Conservation (phyloP, 768 basidiomycete genomes). For the Amanita phalloides region DNA sequence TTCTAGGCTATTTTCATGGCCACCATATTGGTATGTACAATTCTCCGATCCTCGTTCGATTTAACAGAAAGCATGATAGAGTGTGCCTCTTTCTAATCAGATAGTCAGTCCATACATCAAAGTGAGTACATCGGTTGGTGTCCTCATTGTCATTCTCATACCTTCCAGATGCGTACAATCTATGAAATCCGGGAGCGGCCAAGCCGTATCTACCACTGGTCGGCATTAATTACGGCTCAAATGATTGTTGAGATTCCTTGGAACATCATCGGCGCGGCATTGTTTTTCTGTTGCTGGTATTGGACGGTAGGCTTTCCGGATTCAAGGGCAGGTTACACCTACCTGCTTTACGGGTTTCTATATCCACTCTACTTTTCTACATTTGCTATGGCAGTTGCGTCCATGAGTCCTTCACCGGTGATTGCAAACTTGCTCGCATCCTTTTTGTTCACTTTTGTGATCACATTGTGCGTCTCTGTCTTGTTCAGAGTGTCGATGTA, state of each 20-base stretch:
- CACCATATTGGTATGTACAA: slow-evolving; percentile 29
- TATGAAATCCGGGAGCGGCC: slow-evolving; percentile 63
- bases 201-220: slow-evolving; percentile 58
- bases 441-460: slow-evolving; percentile 49
- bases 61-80: slow-evolving; percentile 10
- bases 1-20: slow-evolving; percentile 46
- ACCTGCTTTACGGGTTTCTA: slow-evolving; percentile 40
- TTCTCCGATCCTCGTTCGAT: background rate
- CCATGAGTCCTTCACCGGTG: slow-evolving; percentile 50
- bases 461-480: slow-evolving; percentile 41
- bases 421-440: slow-evolving; percentile 49
- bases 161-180: slow-evolving; percentile 35
- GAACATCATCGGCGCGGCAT: slow-evolving; percentile 47
- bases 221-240: slow-evolving; percentile 43
- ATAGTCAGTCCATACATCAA: slow-evolving; percentile 53
- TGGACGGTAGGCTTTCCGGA: slow-evolving; percentile 56
- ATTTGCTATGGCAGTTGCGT: slow-evolving; percentile 47
- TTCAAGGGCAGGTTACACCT: slow-evolving; percentile 47
- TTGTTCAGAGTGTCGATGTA: background rate
- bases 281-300: slow-evolving; percentile 67
- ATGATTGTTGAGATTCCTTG: slow-evolving; percentile 52
- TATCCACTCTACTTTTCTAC: slow-evolving; percentile 61
- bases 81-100: slow-evolving; percentile 49
- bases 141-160: too few species aligned
- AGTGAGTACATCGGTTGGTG: slow-evolving; percentile 5